Conservation (phyloP, 768 basidiomycete species). For the Boletus barrowsii region DNA sequence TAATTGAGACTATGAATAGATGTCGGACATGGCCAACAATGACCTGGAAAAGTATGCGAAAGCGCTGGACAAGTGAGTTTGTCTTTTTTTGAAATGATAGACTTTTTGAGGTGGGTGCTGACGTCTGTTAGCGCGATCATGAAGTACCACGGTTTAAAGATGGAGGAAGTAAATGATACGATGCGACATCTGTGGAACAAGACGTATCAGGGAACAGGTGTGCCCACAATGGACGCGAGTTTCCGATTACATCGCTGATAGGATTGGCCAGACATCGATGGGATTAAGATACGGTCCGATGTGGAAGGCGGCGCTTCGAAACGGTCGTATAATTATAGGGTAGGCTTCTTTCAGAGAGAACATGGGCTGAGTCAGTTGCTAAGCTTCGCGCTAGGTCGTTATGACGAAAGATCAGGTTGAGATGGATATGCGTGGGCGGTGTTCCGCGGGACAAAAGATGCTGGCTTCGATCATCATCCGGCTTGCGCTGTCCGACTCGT, state of each 20-base stretch:
- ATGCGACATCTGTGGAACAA: constrained; percentile 98
- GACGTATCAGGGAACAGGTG: constrained; percentile 97
- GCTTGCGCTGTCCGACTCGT: constrained; percentile 94
- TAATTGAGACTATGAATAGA: constrained; percentile 42
- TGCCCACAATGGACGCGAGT: constrained; percentile 11
- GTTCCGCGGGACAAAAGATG: constrained; percentile 98
- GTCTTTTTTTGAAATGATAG: neutral
- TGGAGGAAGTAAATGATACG: constrained; percentile 99
- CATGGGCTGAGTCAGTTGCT: constrained; percentile 9
- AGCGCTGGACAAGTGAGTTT: constrained; percentile 86
- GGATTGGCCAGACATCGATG: constrained; percentile 79
- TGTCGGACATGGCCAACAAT: constrained; percentile 96
- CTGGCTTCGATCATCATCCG: constrained; percentile 97
- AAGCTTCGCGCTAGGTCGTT: constrained; percentile 63
- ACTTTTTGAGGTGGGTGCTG: constrained; percentile 2
- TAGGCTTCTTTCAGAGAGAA: constrained; percentile 36
- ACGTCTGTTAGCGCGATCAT: constrained; percentile 79
- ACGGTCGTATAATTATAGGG: constrained; percentile 95
- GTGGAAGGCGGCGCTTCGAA: constrained; percentile 87
- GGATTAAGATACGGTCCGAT: constrained; percentile 92
- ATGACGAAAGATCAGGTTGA: constrained; percentile 99
- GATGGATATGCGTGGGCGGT: constrained; percentile 99
- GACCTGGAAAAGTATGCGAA: constrained; percentile 98
- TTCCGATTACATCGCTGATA: constrained; percentile 11
- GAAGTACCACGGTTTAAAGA: constrained; percentile 95